These are phyloP conservation scores for Coemansia biformis DNA, from an alignment of 192 early-diverging fungal species.

Conservation along the genomic window DNA sequence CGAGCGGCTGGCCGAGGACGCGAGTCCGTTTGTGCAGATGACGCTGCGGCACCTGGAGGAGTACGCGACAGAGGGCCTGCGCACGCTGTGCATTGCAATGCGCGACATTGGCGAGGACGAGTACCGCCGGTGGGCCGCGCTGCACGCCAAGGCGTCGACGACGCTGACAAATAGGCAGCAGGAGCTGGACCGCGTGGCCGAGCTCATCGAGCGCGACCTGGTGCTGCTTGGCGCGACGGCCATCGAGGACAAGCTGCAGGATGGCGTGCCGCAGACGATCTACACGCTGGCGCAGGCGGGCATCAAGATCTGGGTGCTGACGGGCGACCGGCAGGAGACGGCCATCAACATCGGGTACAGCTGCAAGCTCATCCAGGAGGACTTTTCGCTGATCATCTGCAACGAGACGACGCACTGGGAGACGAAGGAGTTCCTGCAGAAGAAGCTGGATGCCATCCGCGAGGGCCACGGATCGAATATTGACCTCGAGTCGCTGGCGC, in stretches of 20 bases:
- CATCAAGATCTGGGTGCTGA: conserved; percentile 97
- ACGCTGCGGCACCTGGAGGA: conserved; percentile 83
- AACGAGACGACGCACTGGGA: conserved; percentile 88
- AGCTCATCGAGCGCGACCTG: conserved; percentile 90
- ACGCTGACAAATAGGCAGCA: conserved; percentile 84
- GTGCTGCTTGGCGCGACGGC: conserved; percentile 94
- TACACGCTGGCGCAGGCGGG: conserved; percentile 90
- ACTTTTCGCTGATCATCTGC: conserved; percentile 91
- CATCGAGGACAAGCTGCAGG: conserved; percentile 98
- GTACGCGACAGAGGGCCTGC: conserved; percentile 91
- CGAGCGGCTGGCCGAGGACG: conserved; percentile 69
- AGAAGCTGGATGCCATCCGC: conserved; percentile 78
- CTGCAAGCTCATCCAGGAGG: conserved; percentile 93
- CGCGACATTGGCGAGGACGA: conserved; percentile 85
- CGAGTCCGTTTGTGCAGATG: conserved; percentile 58
- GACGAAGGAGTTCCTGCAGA: conserved; percentile 86
- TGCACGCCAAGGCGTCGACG: conserved; percentile 85
- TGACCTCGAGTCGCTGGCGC: conserved; percentile 67
- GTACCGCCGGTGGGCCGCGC: conserved; percentile 73
- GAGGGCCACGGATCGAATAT: conserved; percentile 48
- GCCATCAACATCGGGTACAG: conserved; percentile 99
- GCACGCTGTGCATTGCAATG: conserved; percentile 94
- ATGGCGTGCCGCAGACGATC: conserved; percentile 98
- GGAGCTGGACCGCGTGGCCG: conserved; percentile 86
- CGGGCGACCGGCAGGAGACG: conserved; percentile 97